These are phyloP conservation scores for Neurospora sp. DNA, from an alignment of 495 filamentous ascomycete species.

Conservation along the genomic window DNA sequence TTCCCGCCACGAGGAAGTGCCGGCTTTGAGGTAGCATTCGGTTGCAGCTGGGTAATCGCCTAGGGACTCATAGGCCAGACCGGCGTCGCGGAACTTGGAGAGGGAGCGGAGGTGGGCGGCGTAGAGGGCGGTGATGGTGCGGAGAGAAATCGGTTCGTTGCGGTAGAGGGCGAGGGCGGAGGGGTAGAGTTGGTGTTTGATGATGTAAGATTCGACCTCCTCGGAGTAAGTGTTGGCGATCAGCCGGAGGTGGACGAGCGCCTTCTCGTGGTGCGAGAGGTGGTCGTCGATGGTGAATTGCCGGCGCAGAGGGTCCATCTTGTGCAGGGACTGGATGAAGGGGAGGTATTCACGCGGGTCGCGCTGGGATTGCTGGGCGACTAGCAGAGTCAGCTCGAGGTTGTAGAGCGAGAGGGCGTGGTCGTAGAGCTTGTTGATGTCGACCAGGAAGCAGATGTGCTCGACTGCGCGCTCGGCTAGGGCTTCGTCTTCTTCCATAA, in stretches of 20 bases:
- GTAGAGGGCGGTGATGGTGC: slow-evolving; percentile 60
- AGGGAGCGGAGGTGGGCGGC: slow-evolving; percentile 64
- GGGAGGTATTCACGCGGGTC: slow-evolving; percentile 94
- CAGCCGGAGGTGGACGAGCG: slow-evolving; percentile 61
- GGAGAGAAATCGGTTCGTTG: slow-evolving; percentile 52
- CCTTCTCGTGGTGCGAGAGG: slow-evolving; percentile 64
- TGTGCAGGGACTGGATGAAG: slow-evolving; percentile 78
- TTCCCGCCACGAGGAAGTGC: slow-evolving; percentile 69
- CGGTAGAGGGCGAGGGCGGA: slow-evolving; percentile 73
- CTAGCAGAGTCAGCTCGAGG: slow-evolving; percentile 76
- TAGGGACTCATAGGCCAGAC: slow-evolving; percentile 82
- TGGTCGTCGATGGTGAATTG: slow-evolving; percentile 84
- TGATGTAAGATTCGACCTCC: slow-evolving; percentile 63
- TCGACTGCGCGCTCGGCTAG: slow-evolving; percentile 78
- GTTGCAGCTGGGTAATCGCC: slow-evolving; percentile 58
- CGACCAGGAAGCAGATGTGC: slow-evolving; percentile 93
- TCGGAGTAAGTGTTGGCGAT: slow-evolving; percentile 45
- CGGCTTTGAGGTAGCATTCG: slow-evolving; percentile 68
- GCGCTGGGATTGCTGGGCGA: slow-evolving; percentile 92
- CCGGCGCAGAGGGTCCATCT: slow-evolving; percentile 54
- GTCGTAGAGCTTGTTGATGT: slow-evolving; percentile 88
- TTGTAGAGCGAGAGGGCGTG: slow-evolving; percentile 84
- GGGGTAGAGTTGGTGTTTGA: slow-evolving; percentile 70
- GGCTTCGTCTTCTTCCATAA: slow-evolving; percentile 56
- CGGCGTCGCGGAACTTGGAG: slow-evolving; percentile 75